A percentile compares a stretch with the other conserved stretches of the same genome.
Conservation (phyloP, 1,139 yeast genomes). For the Yamadazyma triangularis region DNA sequence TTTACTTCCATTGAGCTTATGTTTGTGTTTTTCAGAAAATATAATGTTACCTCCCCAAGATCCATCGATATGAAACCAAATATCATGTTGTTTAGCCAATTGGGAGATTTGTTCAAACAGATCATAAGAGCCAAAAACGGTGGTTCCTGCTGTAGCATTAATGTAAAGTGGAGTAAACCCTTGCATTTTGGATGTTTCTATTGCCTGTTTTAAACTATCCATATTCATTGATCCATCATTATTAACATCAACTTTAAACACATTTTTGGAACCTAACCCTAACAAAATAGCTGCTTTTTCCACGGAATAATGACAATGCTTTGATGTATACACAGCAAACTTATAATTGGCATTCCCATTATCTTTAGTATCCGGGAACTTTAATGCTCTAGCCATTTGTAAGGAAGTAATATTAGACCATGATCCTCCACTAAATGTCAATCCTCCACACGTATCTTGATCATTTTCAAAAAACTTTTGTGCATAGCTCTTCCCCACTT, state of each 20-base stretch:
- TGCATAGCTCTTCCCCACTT: slow-evolving; percentile 67
- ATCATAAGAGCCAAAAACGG: slow-evolving; percentile 84
- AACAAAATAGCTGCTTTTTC: slow-evolving; percentile 77
- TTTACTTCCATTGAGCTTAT: slow-evolving; percentile 55
- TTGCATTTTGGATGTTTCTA: slow-evolving; percentile 36
- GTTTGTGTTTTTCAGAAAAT: slow-evolving; percentile 50
- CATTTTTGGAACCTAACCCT: slow-evolving; percentile 64
- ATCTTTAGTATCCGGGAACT: slow-evolving; percentile 66
- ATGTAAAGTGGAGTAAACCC: slow-evolving; percentile 74
- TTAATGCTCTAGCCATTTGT: slow-evolving; percentile 68
- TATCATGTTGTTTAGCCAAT: slow-evolving; percentile 48
- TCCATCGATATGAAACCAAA: slow-evolving; percentile 86
- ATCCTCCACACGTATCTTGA: slow-evolving; percentile 62
- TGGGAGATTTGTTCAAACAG: slow-evolving; percentile 52
- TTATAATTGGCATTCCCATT: slow-evolving; percentile 51
- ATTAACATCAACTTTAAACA: slow-evolving; percentile 58
- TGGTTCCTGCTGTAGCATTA: slow-evolving; percentile 86
- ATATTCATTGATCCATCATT: slow-evolving; percentile 57
- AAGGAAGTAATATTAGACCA: slow-evolving; percentile 80
- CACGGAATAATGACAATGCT: slow-evolving; percentile 77
- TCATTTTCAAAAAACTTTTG: slow-evolving; percentile 43
- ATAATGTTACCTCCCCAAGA: slow-evolving; percentile 90
- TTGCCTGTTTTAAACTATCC: slow-evolving; percentile 41
- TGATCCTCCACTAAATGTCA: slow-evolving; percentile 85
- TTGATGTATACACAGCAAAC: slow-evolving; percentile 69